Evolutionary conservation across 352 stramenopile genomes (phyloP).

Genomic region (Phytophthora cactorum): DNA sequence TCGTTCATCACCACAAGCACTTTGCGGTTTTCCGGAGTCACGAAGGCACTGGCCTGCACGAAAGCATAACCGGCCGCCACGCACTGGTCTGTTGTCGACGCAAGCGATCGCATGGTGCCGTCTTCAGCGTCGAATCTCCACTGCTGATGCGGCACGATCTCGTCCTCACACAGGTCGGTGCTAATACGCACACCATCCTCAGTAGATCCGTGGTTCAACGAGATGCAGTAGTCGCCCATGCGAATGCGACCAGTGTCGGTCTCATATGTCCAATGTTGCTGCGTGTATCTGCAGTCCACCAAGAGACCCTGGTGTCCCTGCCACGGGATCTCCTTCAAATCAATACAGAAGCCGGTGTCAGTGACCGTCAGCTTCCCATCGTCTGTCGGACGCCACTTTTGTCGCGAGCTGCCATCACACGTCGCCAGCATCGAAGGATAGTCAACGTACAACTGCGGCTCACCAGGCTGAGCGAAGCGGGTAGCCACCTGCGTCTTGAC

Average conservation of each 20-base stretch:
- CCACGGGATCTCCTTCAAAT: conserved; percentile 54
- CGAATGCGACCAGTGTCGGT: conserved; percentile 51
- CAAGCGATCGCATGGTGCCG: conserved; percentile 57
- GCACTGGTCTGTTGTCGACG: conserved; percentile 57
- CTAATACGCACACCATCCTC: conserved; percentile 59
- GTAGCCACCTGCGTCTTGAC: conserved; percentile 60
- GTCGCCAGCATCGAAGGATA: conserved; percentile 67
- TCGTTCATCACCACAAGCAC: conserved; percentile 88
- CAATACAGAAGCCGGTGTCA: conserved; percentile 66
- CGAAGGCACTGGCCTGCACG: conserved; percentile 69
- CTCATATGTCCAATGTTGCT: conserved; percentile 72
- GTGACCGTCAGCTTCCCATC: conserved; percentile 80
- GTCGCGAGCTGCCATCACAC: conserved; percentile 74
- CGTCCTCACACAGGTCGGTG: conserved; percentile 52
- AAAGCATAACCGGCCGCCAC: conserved; percentile 84
- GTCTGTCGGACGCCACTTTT: conserved; percentile 57
- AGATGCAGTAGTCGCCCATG: conserved; percentile 70
- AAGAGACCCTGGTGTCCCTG: conserved; percentile 66
- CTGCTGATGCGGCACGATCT: conserved; percentile 47
- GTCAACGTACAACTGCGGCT: conserved; percentile 61
- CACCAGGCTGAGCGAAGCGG: conserved; percentile 59
- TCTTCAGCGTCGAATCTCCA: conserved; percentile 63
- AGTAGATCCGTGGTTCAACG: conserved; percentile 70
- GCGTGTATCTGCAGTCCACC: conserved; percentile 72
- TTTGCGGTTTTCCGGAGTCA: conserved; percentile 75